Evolutionary conservation across 345 rosid genomes (phyloP), one percentile per base, ranked within the genome.

Genomic region (Salix exigua): DNA sequence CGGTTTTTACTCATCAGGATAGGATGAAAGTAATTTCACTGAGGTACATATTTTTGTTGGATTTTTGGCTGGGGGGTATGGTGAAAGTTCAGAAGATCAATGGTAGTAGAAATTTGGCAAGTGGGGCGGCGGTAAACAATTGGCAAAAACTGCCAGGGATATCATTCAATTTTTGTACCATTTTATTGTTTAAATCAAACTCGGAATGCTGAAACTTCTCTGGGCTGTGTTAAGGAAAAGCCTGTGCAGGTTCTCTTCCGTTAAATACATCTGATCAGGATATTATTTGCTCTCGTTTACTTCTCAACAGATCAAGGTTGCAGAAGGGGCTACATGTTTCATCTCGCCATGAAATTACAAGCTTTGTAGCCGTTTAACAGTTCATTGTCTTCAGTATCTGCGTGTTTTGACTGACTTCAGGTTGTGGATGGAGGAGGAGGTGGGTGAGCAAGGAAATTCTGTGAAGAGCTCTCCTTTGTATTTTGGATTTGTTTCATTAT

Each of bases 21-120:
- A 72, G 65, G 66, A n/a, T 68, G 33, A 23, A 53, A 72, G 66
- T 33, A 58, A 35, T 58, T 53, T 72, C 51, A 21, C 4, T 5
- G 38, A 72, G 50, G 66, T 72, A 71, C 37, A 50, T 71, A 72
- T 55, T 58, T n/a, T 71, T 71, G 25, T 37, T 72, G 75, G 66
- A 44, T 21, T 72, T 72, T 55, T 58, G 63, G 46, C 50, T 72
- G 28, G 46, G 19, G 73, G 42, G 37, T 11, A 40, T n/a, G 28
- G 31, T 13, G 5, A 71, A 33, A 35, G 19, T 19, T 19, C 5
- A 19, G 18, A 11, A 28, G 64, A 6, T 53, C 7, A 6, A 23
- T 14, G 66, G 75, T 16, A 35, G 75, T 53, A 30, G 51, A 48
- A 33, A 70, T 30, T 21, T 31, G 64, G 74, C 18, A 17, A 37